A percentile compares a stretch with the other conserved stretches of the same genome.
Evolutionary conservation across 1,284 basidiomycete genomes (phyloP).

Genomic region (Papiliotrema flavescens): DNA sequence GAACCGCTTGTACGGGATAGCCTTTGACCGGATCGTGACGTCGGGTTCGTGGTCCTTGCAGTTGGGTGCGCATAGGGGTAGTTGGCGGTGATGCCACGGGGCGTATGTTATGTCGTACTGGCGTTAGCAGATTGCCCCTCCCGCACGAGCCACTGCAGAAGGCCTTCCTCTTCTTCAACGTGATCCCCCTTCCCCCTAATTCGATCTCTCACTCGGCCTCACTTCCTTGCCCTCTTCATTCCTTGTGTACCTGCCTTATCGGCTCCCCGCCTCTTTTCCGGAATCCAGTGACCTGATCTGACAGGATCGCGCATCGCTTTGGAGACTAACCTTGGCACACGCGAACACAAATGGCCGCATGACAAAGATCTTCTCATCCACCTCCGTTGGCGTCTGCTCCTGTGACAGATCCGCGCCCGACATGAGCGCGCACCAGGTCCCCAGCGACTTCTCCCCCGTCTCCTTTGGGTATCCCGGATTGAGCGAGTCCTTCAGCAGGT

Average conservation of each 20-base stretch:
- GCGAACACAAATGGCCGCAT: conserved; percentile 55
- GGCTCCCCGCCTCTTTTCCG: too few relatives aligned
- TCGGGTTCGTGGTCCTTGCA: conserved; percentile 23
- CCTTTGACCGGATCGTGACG: conserved; percentile 17
- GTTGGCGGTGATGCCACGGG: conserved; percentile 48
- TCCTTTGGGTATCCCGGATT: conserved; percentile 48
- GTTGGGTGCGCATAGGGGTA: conserved; percentile 39
- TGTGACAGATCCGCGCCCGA: conserved; percentile 29
- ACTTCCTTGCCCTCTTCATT: too few relatives aligned
- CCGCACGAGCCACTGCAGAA: too few relatives aligned
- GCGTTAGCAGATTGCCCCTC: too few relatives aligned
- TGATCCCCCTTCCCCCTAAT: too few relatives aligned
- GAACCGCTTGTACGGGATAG: conserved; percentile 40
- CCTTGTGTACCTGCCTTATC: too few relatives aligned
- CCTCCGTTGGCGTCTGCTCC: conserved; percentile 45
- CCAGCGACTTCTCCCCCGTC: conserved; percentile 40
- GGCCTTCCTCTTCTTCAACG: too few relatives aligned
- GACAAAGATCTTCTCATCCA: conserved; percentile 54
- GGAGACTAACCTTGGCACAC: conserved; percentile 49
- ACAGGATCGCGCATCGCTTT: too few relatives aligned
- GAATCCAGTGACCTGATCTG: too few relatives aligned
- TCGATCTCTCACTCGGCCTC: too few relatives aligned
- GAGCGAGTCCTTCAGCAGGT: conserved; percentile 45
- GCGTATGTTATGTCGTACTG: conserved; percentile 52
- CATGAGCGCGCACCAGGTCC: conserved; percentile 33